phyloP scores from a whole-genome alignment of 345 rosid genomes.

The Arabidopsis suecica region DNA sequence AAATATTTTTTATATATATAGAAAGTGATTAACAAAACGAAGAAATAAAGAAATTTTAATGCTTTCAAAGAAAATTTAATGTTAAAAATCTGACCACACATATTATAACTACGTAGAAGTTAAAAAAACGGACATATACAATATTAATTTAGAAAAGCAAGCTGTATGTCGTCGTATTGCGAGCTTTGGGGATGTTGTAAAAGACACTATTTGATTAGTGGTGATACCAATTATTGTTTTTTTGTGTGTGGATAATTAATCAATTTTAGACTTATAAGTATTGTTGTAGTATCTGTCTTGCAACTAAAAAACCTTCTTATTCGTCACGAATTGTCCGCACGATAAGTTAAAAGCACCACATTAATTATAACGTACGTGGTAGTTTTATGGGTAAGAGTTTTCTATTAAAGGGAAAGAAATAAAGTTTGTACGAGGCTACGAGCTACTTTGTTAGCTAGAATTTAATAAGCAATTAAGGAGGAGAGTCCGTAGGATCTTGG shows the following conservation, averaged over 20 bases:
- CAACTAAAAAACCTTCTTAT: neutral
- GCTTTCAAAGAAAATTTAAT: neutral
- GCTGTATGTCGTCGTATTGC: neutral
- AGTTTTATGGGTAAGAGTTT: slow-evolving; percentile 8
- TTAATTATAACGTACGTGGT: slow-evolving; percentile 12
- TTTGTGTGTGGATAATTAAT: neutral
- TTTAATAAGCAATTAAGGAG: slow-evolving; percentile 11
- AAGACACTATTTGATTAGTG: neutral
- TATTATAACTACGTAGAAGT: neutral
- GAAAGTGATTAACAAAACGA: neutral
- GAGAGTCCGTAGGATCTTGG: neutral
- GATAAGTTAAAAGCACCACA: neutral
- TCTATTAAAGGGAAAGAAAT: neutral
- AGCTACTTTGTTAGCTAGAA: neutral
- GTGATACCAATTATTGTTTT: neutral
- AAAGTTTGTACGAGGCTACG: neutral
- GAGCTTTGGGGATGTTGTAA: neutral
- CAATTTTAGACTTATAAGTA: neutral
- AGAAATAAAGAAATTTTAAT: neutral
- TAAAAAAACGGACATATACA: neutral
- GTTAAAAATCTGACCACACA: too few relatives aligned
- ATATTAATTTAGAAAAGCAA: neutral
- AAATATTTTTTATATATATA: neutral
- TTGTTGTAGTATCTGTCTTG: slow-evolving; percentile 3
- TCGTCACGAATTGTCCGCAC: slow-evolving; percentile 5